Evolutionary conservation across 2,329 filamentous ascomycete genomes (phyloP), one percentile per base, ranked within the genome.

Genomic region (Pseudofabraea citricarpa): DNA sequence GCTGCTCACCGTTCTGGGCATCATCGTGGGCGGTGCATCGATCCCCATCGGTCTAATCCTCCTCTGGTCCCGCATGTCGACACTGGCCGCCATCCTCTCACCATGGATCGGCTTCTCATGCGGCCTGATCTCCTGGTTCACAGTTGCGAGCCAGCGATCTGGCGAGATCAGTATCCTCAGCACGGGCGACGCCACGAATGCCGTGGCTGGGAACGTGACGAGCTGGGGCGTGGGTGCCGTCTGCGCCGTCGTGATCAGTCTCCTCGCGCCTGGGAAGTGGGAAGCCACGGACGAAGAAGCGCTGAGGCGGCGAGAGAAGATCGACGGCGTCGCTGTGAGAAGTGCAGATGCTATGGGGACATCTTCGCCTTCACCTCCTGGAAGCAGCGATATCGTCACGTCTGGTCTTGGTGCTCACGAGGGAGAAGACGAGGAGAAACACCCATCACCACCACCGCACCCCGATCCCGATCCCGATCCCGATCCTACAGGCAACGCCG

Each of bases 61-160:
- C 4, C 53, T 65, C n/a, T 70, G 65, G 66, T 48, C 54, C 16
- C 59, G 58, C 4, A 67, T 65, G 59, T 64, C 60, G 9, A 68
- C 63, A 1, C 47, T 62, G 4, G 66, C 64, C 1, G 60, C 64
- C 0, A 53, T 67, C 1, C 46, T 52, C 1, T 49, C 64, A 0
- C 65, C 65, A 0, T 66, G 59, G 57, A 55, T 65, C 9, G 66
- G 61, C 2, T 57, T 62, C 16, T 33, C 44, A 0, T 50, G 54
- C 27, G 66, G 64, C 0, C 40, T 69, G 2, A 52, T 62, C 4
- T 58, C 60, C 1, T 69, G 66, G 65, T 59, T 69, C 8, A 52
- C 67, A 6, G 64, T 63, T 1, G 61, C 65, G 1, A 56, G 57
- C 36, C 50, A 58, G 18, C 54, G 63, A 5, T 59, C 52, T 9